Evolutionary conservation across 2,329 filamentous ascomycete species (phyloP), one percentile per base, ranked within the genome.

Genomic region (Colletotrichum truncatum): DNA sequence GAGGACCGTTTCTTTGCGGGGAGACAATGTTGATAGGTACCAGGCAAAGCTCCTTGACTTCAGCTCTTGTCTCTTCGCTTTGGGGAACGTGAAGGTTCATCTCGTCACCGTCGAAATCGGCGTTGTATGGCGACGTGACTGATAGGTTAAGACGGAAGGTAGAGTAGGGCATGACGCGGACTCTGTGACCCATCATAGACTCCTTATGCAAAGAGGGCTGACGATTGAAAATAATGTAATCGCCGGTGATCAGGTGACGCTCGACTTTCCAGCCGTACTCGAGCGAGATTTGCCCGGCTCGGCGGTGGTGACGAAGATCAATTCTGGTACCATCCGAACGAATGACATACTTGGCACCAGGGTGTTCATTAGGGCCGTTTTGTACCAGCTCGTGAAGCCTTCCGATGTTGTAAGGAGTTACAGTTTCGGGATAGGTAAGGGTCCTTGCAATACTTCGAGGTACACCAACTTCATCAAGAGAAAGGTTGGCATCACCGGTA

Each of bases 11-110:
- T 75, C 94, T 91, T 79, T 99, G 96, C 4, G 96, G 96, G 2
- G 97, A 99, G 9, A 99, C 97, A 73, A 99, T 98, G 78, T 99
- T 98, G 72, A 96, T 87, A 1, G 96, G 96, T n/a, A 99, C 96
- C 87, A 98, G 91, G 78, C 95, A 98, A 12, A 99, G 87, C 76
- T 98, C 91, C 78, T 90, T 93, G 71, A 99, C 89, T 79, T 99
- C 96, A 46, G 97, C 94, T 66, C 96, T 92, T 32, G 97, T 97
- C 79, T 99, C 97, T 75, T 99, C 94, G 36, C 93, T 96, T 75
- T 99, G 96, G 4, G 96, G 97, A 55, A 99, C 97, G 87, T 99
- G 96, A 82, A 99, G 89, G 77, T 99, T 99, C 96, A 99, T 99
- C 81, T 99, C 96, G 78, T 99, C 96, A 81, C 96, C 96, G 75